Evolutionary conservation across 2,329 filamentous ascomycete genomes (phyloP).

Genomic region (Lecanoromycetidae sp.): DNA sequence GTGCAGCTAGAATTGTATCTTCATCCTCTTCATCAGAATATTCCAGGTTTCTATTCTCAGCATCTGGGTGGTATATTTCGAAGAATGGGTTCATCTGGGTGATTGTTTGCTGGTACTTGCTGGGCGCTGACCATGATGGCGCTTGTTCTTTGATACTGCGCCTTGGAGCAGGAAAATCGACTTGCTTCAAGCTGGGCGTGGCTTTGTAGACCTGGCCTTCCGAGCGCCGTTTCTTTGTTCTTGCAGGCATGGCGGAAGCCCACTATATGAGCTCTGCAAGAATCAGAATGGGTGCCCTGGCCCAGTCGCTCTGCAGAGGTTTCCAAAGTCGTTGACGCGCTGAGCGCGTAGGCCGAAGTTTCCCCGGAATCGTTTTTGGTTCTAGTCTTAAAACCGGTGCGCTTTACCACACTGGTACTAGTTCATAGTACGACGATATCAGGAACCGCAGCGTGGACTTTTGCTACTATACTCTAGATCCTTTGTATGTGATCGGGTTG

Average conservation of each 20-base stretch:
- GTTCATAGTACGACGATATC: too few relatives aligned
- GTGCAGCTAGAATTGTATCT: not conserved
- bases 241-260: not conserved
- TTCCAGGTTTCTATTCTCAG: not conserved
- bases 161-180: not conserved
- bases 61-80: constrained; percentile 1
- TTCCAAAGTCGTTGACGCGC: too few relatives aligned
- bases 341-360: too few relatives aligned
- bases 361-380: too few relatives aligned
- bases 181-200: not conserved
- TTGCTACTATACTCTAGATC: too few relatives aligned
- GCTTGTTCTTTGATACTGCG: not conserved
- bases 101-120: constrained; percentile 13
- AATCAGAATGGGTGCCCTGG: too few relatives aligned
- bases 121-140: constrained; percentile 12
- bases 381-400: too few relatives aligned
- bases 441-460: too few relatives aligned
- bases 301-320: too few relatives aligned
- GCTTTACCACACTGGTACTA: too few relatives aligned
- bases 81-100: constrained; percentile 16
- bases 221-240: constrained; percentile 1
- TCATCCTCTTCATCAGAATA: not conserved
- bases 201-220: not conserved
- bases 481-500: too few relatives aligned
- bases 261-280: too few relatives aligned